Conservation (phyloP, 495 filamentous ascomycete genomes). For the Aspergillus leporis region DNA sequence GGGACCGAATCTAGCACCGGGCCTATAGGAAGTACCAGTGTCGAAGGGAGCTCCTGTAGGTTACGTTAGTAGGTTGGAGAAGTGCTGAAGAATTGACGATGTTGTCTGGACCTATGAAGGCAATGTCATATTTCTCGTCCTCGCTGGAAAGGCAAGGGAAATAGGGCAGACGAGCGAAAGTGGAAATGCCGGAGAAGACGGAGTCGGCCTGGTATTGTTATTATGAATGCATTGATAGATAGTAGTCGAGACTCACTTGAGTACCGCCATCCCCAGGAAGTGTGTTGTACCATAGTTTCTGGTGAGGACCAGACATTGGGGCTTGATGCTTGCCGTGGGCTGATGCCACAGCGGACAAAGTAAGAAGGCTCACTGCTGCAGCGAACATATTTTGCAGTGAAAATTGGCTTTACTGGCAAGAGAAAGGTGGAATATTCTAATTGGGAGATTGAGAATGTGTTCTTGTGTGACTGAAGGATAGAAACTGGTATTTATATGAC, state of each 20-base stretch:
- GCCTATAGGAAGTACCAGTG: slow-evolving; percentile 73
- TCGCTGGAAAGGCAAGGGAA: slow-evolving; percentile 74
- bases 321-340: slow-evolving; percentile 58
- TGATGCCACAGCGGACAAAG: slow-evolving; percentile 38
- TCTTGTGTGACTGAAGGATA: neutral
- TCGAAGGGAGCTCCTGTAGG: slow-evolving; percentile 60
- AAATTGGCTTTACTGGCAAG: neutral
- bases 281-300: slow-evolving; percentile 63
- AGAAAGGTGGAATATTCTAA: neutral
- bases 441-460: neutral
- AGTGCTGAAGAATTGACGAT: neutral
- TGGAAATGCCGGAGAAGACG: slow-evolving; percentile 71
- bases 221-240: neutral
- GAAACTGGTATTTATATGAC: neutral
- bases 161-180: slow-evolving; percentile 78
- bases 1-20: slow-evolving; percentile 82
- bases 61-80: neutral
- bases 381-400: neutral
- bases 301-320: slow-evolving; percentile 57
- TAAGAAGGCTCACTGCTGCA: slow-evolving; percentile 20
- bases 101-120: slow-evolving; percentile 63
- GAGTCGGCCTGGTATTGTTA: slow-evolving; percentile 58
- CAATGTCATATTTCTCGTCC: slow-evolving; percentile 74
- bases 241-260: slow-evolving; percentile 43
- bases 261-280: slow-evolving; percentile 69